These are phyloP conservation scores for Fusarium sp. DNA, from an alignment of 2,329 filamentous ascomycete genomes.

Conservation along the genomic window DNA sequence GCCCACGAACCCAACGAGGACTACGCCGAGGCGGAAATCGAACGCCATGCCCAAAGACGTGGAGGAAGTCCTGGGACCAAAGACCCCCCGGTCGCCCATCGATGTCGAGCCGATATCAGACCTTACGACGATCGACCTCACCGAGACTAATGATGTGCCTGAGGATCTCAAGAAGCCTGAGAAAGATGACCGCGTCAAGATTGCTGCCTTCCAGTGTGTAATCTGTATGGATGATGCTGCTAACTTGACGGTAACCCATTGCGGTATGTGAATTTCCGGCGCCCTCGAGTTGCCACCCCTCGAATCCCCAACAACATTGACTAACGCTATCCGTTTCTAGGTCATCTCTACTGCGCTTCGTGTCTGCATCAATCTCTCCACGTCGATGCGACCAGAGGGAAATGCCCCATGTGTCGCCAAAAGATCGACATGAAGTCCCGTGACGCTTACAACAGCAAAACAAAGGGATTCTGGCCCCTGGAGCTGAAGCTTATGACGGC, in stretches of 20 bases:
- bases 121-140: slow-evolving; percentile 48
- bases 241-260: slow-evolving; percentile 68
- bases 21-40: slow-evolving; percentile 18
- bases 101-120: slow-evolving; percentile 33
- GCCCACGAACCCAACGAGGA: slow-evolving; percentile 7
- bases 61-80: slow-evolving; percentile 44
- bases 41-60: slow-evolving; percentile 24
- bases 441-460: slow-evolving; percentile 53
- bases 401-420: slow-evolving; percentile 70
- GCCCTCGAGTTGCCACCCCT: not conserved
- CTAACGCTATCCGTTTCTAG: slow-evolving; percentile 49
- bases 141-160: slow-evolving; percentile 55
- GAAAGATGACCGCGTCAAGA: slow-evolving; percentile 59
- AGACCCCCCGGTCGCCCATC: slow-evolving; percentile 21
- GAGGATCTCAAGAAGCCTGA: slow-evolving; percentile 55
- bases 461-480: slow-evolving; percentile 64
- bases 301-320: not conserved
- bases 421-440: slow-evolving; percentile 61
- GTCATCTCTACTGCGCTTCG: slow-evolving; percentile 69
- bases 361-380: slow-evolving; percentile 68
- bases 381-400: slow-evolving; percentile 62
- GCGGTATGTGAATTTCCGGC: slow-evolving; percentile 60
- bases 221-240: slow-evolving; percentile 71
- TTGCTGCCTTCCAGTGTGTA: slow-evolving; percentile 68
- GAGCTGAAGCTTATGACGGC: slow-evolving; percentile 69